These are phyloP conservation scores for Candida hispaniensis DNA, from an alignment of 805 yeast species.

Conservation along the genomic window DNA sequence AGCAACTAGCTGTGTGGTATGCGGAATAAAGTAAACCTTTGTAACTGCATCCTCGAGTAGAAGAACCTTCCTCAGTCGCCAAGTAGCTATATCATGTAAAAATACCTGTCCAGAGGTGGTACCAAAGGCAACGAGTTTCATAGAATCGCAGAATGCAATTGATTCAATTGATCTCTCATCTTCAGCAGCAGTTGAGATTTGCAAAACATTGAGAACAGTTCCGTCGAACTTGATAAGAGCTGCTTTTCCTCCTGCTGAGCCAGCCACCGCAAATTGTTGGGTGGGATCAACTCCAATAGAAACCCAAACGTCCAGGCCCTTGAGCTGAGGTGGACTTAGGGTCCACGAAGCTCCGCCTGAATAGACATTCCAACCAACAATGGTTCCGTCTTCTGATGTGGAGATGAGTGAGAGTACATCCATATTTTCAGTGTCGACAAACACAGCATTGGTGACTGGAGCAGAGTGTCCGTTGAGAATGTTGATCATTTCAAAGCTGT, in stretches of 20 bases:
- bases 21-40: conserved; percentile 51
- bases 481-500: conserved; percentile 19
- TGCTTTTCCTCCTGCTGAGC: conserved; percentile 79
- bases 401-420: conserved; percentile 59
- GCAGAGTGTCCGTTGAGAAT: conserved; percentile 50
- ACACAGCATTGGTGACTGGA: conserved; percentile 72
- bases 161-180: conserved; percentile 58
- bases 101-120: conserved; percentile 80
- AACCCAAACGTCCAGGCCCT: conserved; percentile 87
- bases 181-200: conserved; percentile 40
- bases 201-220: conserved; percentile 55
- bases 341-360: conserved; percentile 55
- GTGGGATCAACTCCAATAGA: conserved; percentile 45
- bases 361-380: conserved; percentile 84
- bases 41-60: conserved; percentile 77
- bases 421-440: conserved; percentile 50
- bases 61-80: conserved; percentile 72
- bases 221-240: conserved; percentile 65
- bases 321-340: conserved; percentile 40
- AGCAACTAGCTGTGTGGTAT: conserved; percentile 43
- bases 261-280: conserved; percentile 55
- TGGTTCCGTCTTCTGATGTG: conserved; percentile 72
- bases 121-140: conserved; percentile 71
- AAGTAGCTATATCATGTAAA: conserved; percentile 70
- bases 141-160: conserved; percentile 61